Base-by-base conservation (phyloP, 2,329 filamentous ascomycete genomes). In the Hortaea sp. region DNA sequence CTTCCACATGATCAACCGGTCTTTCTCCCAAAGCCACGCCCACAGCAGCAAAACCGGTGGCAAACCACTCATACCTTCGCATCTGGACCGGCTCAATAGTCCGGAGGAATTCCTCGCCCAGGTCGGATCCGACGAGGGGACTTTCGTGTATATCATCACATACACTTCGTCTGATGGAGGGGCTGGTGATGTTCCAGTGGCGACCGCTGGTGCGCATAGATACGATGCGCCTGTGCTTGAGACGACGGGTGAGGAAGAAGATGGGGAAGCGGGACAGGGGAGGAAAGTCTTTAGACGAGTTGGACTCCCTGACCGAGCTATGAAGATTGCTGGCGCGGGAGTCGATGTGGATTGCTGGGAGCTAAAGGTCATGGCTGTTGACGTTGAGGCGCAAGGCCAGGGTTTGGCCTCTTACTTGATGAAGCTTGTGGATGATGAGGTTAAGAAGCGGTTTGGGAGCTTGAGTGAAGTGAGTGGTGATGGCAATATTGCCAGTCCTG, bases 321-420 rank as follows among this genome's bases (percentile, higher is more conserved):
- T 20, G 20, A 4, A 20, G 20, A 20, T 20, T 20, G 20, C 20
- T 20, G 20, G 20, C 4, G 20, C 20, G 20, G 20, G 20, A 20
- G 20, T 20, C 20, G 20, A 20, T 20, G 20, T 20, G 20, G 20
- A 20, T 51, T 2, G 20, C 20, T 56, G 50, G 47, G 53, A 56
- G 38, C 29, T 56, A 32, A 50, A 48, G 20, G 12, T 42, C 1
- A 42, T 56, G 44, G 53, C 52, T 5, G 49, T 52, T 5, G 50
- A 48, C 12, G 42, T 42, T 4, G 12, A 28, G 7, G n/a, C 47
- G 27, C 49, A 53, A 41, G 41, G 49, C 1, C 44, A 46, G n/a
- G 53, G 53, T 5, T 9, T 57, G 29, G 55, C 52, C 10, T 44
- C 49, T 2, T 47, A 52, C 20, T 41, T 55, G 39, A 55, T 55